Evolutionary conservation across 176 grass and related monocot species (phyloP), one percentile per base, ranked within the genome.

Genomic region (Cenchrus purpureus): DNA sequence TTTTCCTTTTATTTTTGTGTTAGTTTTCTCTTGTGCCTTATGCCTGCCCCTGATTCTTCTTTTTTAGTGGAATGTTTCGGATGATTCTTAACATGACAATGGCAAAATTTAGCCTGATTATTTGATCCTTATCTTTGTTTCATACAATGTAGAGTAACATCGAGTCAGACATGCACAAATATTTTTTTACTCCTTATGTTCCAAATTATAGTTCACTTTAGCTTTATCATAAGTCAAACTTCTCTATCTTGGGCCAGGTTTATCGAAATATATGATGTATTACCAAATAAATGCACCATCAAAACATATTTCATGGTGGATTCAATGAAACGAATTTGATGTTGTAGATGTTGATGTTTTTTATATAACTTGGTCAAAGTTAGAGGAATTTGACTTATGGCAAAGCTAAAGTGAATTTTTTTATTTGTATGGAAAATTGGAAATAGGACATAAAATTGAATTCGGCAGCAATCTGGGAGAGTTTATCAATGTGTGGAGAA

Each of bases 41-140:
- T 25, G 25, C 25, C 25, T 25, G 25, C 65, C 16, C 32, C 65
- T 68, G 7, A 19, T 1, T 6, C 6, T 72, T 29, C n/a, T 14
- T 68, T 68, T 19, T 42, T 68, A 42, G 42, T 1, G 10, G 65
- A 43, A 68, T 10, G 15, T 68, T 68, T 15, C n/a, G 28, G 45
- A 50, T 14, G 70, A 73, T n/a, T 66, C 64, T 31, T 58, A 79
- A 64, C 16, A 66, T 44, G 32, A 48, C 2, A 31, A 79, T 44
- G 10, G 5, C 4, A 13, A 40, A 63, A 3, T 81, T 61, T 81
- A 75, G 65, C 46, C 77, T 44, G 15, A 7, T 42, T 6, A 86
- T 71, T 66, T 82, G 66, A 71, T 83, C 37, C 64, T 69, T 6
- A 73, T 46, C 17, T 29, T 71, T 87, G 28, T 50, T 28, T 70